Percentiles rank a stretch among this genome's conserved stretches.
phyloP scores from a whole-genome alignment of 345 rosid species.

The Melaleuca quinquenervia region DNA sequence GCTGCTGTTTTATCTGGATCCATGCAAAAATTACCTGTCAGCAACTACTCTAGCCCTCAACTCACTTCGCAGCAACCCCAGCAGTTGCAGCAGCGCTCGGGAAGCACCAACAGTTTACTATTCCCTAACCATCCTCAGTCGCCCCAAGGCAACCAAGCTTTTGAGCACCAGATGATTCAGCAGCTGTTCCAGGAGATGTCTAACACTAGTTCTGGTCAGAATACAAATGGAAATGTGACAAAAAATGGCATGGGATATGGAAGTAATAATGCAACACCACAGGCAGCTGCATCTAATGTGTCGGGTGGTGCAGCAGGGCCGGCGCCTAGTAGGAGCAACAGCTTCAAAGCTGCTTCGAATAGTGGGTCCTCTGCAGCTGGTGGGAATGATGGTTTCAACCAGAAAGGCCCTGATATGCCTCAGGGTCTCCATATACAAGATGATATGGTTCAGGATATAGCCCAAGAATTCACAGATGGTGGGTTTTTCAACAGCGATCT shows the following conservation, averaged over 20 bases:
- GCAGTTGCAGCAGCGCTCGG: slow-evolving; percentile 37
- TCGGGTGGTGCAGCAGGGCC: slow-evolving; percentile 29
- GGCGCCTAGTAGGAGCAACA: slow-evolving; percentile 44
- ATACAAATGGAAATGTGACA: slow-evolving; percentile 13
- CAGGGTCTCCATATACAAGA: slow-evolving; percentile 45
- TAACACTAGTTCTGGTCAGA: slow-evolving; percentile 31
- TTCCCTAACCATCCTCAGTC: slow-evolving; percentile 36
- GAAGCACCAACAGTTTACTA: slow-evolving; percentile 33
- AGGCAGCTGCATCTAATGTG: slow-evolving; percentile 25
- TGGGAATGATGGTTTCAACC: slow-evolving; percentile 31
- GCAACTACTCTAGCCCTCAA: slow-evolving; percentile 39
- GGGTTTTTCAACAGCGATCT: slow-evolving; percentile 62
- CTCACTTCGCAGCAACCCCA: slow-evolving; percentile 37
- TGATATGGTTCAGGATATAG: slow-evolving; percentile 55
- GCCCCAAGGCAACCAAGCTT: slow-evolving; percentile 48
- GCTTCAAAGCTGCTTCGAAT: slow-evolving; percentile 53
- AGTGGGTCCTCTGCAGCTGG: slow-evolving; percentile 45
- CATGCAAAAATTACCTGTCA: slow-evolving; percentile 41
- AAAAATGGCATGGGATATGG: slow-evolving; percentile 30
- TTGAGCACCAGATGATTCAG: slow-evolving; percentile 77
- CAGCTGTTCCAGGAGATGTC: slow-evolving; percentile 77
- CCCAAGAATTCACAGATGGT: slow-evolving; percentile 45
- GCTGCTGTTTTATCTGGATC: slow-evolving; percentile 41
- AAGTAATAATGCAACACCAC: slow-evolving; percentile 20
- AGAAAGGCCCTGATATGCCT: slow-evolving; percentile 31